phyloP scores from a whole-genome alignment of 2,329 filamentous ascomycete genomes.

The Chaetothyriales sp. region DNA sequence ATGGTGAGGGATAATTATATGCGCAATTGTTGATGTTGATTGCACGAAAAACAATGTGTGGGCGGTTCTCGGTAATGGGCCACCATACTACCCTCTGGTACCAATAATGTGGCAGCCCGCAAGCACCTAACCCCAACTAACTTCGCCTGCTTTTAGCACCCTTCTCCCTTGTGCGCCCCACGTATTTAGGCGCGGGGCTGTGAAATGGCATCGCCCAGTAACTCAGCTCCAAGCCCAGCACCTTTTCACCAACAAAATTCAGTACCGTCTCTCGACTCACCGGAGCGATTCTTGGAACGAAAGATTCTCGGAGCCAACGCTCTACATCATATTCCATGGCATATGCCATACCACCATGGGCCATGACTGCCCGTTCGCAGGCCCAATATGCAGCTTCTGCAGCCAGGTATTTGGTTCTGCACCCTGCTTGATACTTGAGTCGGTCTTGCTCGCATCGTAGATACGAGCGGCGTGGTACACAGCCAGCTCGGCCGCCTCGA shows the following conservation, averaged over 20 bases:
- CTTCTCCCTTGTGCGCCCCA: too few relatives aligned
- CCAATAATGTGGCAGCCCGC: too few relatives aligned
- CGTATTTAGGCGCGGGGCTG: too few relatives aligned
- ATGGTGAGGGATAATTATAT: too few relatives aligned
- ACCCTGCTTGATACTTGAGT: constrained; percentile 31
- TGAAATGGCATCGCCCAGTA: too few relatives aligned
- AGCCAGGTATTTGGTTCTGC: constrained; percentile 48
- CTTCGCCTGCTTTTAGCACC: too few relatives aligned
- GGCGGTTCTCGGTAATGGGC: too few relatives aligned
- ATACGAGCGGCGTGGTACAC: constrained; percentile 52
- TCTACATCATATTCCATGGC: constrained; percentile 51
- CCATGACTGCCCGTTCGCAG: constrained; percentile 44
- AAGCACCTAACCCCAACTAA: too few relatives aligned
- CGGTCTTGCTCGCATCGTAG: constrained; percentile 43
- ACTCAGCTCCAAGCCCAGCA: constrained; percentile 31
- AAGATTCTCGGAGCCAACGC: constrained; percentile 44
- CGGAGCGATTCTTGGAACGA: constrained; percentile 47
- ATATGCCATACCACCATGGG: constrained; percentile 49
- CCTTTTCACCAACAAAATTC: constrained; percentile 34
- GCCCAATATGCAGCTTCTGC: constrained; percentile 49
- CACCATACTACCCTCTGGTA: too few relatives aligned
- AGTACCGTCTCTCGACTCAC: constrained; percentile 41
- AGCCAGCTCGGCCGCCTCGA: constrained; percentile 52
- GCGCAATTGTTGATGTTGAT: too few relatives aligned
- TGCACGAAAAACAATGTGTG: too few relatives aligned